A percentile compares a stretch with the other conserved stretches of the same genome.
phyloP scores from a whole-genome alignment of 1,139 yeast species.

The Geotrichum bryndzae region DNA sequence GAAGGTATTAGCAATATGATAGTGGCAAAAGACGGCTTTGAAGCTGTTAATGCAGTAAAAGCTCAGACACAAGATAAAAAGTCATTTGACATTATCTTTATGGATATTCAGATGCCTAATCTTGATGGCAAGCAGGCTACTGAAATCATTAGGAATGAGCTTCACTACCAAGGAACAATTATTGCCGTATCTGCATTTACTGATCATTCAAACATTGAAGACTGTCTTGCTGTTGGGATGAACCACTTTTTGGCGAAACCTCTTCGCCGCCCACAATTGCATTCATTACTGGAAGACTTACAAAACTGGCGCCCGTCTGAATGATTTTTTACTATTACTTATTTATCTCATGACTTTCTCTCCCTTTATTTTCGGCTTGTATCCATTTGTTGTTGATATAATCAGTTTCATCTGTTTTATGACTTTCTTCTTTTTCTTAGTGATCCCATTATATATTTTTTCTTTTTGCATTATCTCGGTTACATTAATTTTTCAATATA shows the following conservation, averaged over 20 bases:
- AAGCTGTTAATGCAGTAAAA: constrained; percentile 62
- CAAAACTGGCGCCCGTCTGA: neutral
- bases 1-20: constrained; percentile 73
- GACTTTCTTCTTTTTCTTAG: neutral
- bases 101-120: constrained; percentile 98
- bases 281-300: constrained; percentile 20
- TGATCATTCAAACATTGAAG: constrained; percentile 78
- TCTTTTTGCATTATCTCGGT: too few species aligned
- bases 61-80: neutral
- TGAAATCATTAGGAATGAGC: constrained; percentile 54
- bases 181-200: constrained; percentile 95
- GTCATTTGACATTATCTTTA: constrained; percentile 69
- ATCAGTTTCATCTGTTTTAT: neutral
- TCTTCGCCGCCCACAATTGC: constrained; percentile 46
- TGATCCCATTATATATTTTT: neutral
- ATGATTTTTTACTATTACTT: neutral
- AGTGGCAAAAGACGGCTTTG: constrained; percentile 87
- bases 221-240: constrained; percentile 29
- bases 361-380: neutral
- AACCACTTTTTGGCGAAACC: constrained; percentile 72
- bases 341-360: neutral
- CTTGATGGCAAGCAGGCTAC: constrained; percentile 87
- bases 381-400: neutral
- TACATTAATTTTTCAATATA: too few species aligned
- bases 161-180: constrained; percentile 62